Conservation (phyloP, 192 early-diverging fungal genomes). For the Backusella tuberculispora region DNA sequence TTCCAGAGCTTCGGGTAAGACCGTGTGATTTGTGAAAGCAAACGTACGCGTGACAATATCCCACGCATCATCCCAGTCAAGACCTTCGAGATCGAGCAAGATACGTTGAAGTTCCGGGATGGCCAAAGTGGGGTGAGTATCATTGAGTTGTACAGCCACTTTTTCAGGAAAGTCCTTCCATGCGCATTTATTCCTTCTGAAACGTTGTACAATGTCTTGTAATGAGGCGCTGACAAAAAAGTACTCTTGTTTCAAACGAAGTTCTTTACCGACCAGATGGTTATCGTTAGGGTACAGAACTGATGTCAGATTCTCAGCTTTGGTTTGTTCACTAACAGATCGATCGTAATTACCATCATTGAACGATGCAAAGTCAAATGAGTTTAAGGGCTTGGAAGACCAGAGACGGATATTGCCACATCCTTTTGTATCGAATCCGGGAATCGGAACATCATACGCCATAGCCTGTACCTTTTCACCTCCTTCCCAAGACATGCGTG, state of each 20-base stretch:
- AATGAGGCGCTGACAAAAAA: conserved; percentile 93
- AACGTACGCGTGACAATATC: conserved; percentile 85
- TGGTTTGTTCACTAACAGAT: conserved; percentile 88
- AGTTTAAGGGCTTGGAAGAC: conserved; percentile 88
- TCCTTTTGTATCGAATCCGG: conserved; percentile 91
- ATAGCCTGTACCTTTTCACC: conserved; percentile 86
- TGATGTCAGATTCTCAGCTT: conserved; percentile 92
- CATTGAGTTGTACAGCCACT: conserved; percentile 97
- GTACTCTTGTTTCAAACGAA: conserved; percentile 98
- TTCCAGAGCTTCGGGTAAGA: conserved; percentile 97
- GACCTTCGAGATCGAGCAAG: conserved; percentile 88
- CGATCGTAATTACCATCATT: conserved; percentile 92
- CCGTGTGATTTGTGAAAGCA: conserved; percentile 99
- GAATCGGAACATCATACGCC: conserved; percentile 97
- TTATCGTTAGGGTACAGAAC: conserved; percentile 99
- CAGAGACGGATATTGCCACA: conserved; percentile 98
- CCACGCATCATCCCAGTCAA: conserved; percentile 97
- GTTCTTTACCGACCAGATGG: conserved; percentile 93
- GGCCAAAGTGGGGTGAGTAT: conserved; percentile 96
- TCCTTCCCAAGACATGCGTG: conserved; percentile 83
- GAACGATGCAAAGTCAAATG: conserved; percentile 88
- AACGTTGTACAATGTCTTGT: conserved; percentile 87
- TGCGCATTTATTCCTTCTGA: conserved; percentile 83
- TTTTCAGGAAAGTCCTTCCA: conserved; percentile 91
- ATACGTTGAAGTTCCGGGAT: conserved; percentile 94